Conservation (phyloP, 345 rosid genomes). For the Angophora floribunda region DNA sequence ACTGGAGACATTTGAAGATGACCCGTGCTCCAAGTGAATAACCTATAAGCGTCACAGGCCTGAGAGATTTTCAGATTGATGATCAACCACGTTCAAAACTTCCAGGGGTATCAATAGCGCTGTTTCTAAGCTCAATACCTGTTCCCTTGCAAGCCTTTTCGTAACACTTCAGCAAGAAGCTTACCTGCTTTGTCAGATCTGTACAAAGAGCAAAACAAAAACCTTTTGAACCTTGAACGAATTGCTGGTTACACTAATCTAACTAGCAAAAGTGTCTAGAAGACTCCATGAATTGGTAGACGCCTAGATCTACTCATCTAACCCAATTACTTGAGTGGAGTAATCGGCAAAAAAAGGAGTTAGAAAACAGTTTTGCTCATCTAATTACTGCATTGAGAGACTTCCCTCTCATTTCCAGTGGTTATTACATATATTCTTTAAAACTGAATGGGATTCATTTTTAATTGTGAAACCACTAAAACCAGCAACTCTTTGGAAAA, state of each 20-base stretch:
- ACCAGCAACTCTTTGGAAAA: neutral
- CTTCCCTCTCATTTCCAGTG: neutral
- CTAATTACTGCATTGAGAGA: neutral
- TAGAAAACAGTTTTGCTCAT: neutral
- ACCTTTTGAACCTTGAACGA: neutral
- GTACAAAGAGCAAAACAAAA: slow-evolving; percentile 12
- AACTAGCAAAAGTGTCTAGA: neutral
- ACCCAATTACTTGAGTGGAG: neutral
- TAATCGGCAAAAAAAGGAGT: neutral
- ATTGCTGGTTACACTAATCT: neutral
- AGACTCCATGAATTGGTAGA: neutral
- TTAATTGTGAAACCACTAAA: neutral
- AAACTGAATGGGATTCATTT: neutral
- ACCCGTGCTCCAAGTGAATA: slow-evolving; percentile 93
- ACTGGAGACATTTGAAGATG: slow-evolving; percentile 82
- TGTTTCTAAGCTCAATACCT: slow-evolving; percentile 29
- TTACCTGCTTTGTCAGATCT: slow-evolving; percentile 92
- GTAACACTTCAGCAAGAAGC: slow-evolving; percentile 78
- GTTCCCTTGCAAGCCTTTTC: slow-evolving; percentile 91
- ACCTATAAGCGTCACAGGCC: slow-evolving; percentile 92
- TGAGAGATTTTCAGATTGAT: slow-evolving; percentile 9
- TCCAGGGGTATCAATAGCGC: neutral
- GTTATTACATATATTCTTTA: neutral
- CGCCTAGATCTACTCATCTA: neutral
- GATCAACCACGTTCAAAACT: neutral